Evolutionary conservation across 257 asterid species (phyloP).

Genomic region (Henckelia pumila): DNA sequence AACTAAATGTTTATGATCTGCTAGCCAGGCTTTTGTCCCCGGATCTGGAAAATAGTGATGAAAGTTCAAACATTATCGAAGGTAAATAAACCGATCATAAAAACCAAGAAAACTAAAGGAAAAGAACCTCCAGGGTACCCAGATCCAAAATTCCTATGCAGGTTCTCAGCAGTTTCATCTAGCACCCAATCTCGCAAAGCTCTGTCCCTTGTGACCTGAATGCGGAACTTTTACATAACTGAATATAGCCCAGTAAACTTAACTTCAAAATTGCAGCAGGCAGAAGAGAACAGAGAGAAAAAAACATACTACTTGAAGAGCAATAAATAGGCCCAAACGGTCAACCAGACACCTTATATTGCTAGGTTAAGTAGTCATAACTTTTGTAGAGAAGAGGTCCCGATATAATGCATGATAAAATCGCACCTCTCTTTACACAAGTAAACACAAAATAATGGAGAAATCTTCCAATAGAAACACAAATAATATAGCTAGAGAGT

Average conservation of each 20-base stretch:
- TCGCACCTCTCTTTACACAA: no score
- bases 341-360: neutral
- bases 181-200: conserved; percentile 78
- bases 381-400: neutral
- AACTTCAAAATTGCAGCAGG: neutral
- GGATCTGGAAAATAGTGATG: conserved; percentile 52
- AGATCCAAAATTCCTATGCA: conserved; percentile 78
- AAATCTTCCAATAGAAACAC: neutral
- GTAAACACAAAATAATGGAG: neutral
- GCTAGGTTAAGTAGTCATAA: neutral
- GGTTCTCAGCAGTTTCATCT: conserved; percentile 71
- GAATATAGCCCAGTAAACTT: no score
- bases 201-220: conserved; percentile 91
- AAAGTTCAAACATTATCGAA: conserved; percentile 2
- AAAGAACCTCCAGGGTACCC: conserved; percentile 92
- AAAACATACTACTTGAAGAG: neutral
- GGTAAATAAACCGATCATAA: conserved; percentile 12
- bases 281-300: neutral
- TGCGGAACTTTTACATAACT: neutral
- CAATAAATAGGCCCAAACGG: neutral
- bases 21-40: conserved; percentile 85
- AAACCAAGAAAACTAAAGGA: conserved; percentile 19
- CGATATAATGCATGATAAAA: no score
- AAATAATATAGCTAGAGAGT: conserved; percentile 10
- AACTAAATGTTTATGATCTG: conserved; percentile 70